A percentile compares a stretch with the other conserved stretches of the same genome.
Evolutionary conservation across 768 basidiomycete genomes (phyloP).

Genomic region (Mycena maculata): DNA sequence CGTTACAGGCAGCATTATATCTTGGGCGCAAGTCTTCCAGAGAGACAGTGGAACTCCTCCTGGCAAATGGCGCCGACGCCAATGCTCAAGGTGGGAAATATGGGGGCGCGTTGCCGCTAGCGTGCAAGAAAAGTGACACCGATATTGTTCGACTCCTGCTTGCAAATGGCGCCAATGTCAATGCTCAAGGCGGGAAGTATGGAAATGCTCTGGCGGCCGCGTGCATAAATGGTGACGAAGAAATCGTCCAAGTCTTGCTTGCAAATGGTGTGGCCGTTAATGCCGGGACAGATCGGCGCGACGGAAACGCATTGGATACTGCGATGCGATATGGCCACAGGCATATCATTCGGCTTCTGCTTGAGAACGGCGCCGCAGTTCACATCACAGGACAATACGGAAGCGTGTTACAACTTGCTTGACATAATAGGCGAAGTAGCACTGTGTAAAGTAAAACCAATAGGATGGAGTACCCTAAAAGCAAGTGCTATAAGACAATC

Average conservation of each 20-base stretch:
- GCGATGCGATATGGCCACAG: background rate
- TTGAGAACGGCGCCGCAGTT: no score
- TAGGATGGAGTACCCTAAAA: no score
- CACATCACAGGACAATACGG: no score
- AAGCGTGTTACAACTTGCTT: no score
- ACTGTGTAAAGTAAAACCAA: no score
- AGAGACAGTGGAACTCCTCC: no score
- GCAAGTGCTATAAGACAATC: no score
- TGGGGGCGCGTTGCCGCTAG: background rate
- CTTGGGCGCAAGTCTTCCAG: no score
- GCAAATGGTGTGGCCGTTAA: background rate
- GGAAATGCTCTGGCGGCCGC: background rate
- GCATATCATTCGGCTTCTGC: no score
- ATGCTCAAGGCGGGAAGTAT: background rate
- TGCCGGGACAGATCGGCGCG: background rate
- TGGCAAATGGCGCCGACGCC: background rate
- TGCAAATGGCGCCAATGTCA: background rate
- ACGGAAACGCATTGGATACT: background rate
- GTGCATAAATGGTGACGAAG: background rate
- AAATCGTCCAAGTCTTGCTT: background rate
- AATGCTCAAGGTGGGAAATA: background rate
- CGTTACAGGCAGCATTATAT: no score
- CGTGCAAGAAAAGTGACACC: background rate
- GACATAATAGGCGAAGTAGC: no score
- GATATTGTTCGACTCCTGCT: background rate